A percentile compares a stretch with the other conserved stretches of the same genome.
Conservation (phyloP, 371 early-diverging fungal species). For the Mucor racemosus region DNA sequence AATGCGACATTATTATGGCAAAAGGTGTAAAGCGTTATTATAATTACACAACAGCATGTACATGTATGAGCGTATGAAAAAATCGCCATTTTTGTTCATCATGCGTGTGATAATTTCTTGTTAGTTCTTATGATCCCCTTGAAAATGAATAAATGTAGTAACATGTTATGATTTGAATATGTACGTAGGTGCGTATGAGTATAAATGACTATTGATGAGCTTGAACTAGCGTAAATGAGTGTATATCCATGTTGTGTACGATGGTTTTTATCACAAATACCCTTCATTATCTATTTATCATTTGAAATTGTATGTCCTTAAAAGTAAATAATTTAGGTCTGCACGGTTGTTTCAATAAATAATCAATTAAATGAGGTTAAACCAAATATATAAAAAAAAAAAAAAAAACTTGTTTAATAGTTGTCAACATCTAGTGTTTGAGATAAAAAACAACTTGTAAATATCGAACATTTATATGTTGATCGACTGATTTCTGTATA, state of each 20-base stretch:
- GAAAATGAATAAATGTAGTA: background rate
- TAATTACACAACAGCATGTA: background rate
- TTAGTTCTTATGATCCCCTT: background rate
- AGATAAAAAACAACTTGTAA: background rate
- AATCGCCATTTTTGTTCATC: constrained; percentile 19
- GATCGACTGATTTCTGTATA: constrained; percentile 19
- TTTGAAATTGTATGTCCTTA: constrained; percentile 18
- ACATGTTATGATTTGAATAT: background rate
- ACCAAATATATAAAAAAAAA: constrained; percentile 11
- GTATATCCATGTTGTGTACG: background rate
- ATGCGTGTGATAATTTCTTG: constrained; percentile 9
- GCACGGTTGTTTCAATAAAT: constrained; percentile 23
- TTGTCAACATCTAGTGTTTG: constrained; percentile 10
- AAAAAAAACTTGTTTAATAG: constrained; percentile 24
- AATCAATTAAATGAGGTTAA: background rate
- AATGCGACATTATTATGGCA: too few species aligned
- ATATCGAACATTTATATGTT: background rate
- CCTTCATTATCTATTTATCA: too few species aligned
- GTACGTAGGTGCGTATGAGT: too few species aligned
- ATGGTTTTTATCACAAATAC: too few species aligned
- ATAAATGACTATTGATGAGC: too few species aligned
- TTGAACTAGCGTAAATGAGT: too few species aligned
- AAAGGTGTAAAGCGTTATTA: constrained; percentile 4
- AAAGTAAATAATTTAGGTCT: constrained; percentile 31
- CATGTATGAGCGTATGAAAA: constrained; percentile 1